Base-by-base conservation (phyloP, 345 rosid species). In the thale cress (Arabidopsis thaliana) region DNA sequence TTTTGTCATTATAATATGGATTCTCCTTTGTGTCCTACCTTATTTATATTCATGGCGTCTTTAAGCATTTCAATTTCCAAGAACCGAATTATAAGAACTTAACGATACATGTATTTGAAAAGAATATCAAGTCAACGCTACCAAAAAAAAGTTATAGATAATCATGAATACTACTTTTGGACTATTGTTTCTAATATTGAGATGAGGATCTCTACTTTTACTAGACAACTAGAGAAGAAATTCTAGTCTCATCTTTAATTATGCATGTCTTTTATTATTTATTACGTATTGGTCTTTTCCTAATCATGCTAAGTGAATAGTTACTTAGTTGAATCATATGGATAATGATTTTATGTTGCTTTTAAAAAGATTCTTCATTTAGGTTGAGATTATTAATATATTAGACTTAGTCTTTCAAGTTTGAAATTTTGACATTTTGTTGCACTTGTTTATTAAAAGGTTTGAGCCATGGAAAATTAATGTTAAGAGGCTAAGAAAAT, bases 1-100 rank as follows among this genome's bases (percentile, higher is more conserved):
- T 16, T 16, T 41, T 4, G 28, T 41, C 22, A 13, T 55, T 55
- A 55, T 55, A 28, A 11, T 55, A 10, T 28, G 30, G 30, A 3
- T 40, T 69, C 1, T 38, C 40, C 44, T 49, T 10, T 45, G 49
- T 16, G 49, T 51, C 72, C 41, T 55, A 68, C 61, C 50, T 4
- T 44, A 13, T 42, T 28, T 28, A 53, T 67, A 52, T 28, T 53
- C 25, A 12, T 40, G 40, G 20, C 20, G 30, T 68, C 50, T 25
- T 40, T 41, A 53, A 14, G 25, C 10, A 52, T 67, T 52, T 40
- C 36, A 24, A 24, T 37, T 67, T 2, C 37, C 50, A 37, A 51
- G 8, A 67, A 51, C 22, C 65, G 32, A 24, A 40, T 60, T 37
- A 34, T 58, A 8, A 16, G 6, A 56, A 32, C 40, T 30, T 56